phyloP scores from a whole-genome alignment of 805 yeast genomes.

The Yarrowia yakushimensis region DNA sequence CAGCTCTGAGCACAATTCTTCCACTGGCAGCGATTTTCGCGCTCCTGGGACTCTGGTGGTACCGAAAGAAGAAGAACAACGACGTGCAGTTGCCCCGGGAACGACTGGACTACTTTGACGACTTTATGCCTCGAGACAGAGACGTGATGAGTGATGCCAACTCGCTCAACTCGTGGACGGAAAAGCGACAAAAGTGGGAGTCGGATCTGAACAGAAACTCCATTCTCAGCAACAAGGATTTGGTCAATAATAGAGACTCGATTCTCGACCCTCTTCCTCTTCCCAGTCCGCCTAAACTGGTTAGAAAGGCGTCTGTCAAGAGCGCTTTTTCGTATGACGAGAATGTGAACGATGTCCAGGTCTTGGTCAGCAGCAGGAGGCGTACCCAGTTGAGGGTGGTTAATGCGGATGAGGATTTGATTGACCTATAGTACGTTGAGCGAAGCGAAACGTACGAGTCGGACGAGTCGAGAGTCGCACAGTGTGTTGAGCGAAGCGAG shows the following conservation, averaged over 20 bases:
- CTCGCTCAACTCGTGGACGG: constrained; percentile 21
- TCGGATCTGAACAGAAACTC: constrained; percentile 11
- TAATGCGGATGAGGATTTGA: constrained; percentile 10
- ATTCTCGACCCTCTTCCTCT: not conserved
- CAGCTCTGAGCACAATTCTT: not conserved
- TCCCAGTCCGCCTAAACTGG: not conserved
- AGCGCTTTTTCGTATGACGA: not conserved
- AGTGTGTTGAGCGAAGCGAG: too few relatives aligned
- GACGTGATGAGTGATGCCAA: not conserved
- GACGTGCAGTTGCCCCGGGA: constrained; percentile 9
- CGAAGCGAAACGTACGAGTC: too few relatives aligned
- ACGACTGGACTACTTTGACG: constrained; percentile 11
- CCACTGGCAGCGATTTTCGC: not conserved
- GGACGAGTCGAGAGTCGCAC: too few relatives aligned
- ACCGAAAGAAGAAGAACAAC: not conserved
- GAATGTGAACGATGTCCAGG: constrained; percentile 11
- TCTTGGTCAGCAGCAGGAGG: constrained; percentile 17
- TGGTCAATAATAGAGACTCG: not conserved
- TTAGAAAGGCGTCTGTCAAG: not conserved
- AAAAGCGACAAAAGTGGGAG: constrained; percentile 1
- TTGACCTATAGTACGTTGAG: not conserved
- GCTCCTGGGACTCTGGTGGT: not conserved
- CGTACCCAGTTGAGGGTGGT: constrained; percentile 14
- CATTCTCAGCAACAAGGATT: not conserved
- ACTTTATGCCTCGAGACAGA: not conserved